Conservation (phyloP, 345 rosid species). For the Capsella bursapastoris region DNA sequence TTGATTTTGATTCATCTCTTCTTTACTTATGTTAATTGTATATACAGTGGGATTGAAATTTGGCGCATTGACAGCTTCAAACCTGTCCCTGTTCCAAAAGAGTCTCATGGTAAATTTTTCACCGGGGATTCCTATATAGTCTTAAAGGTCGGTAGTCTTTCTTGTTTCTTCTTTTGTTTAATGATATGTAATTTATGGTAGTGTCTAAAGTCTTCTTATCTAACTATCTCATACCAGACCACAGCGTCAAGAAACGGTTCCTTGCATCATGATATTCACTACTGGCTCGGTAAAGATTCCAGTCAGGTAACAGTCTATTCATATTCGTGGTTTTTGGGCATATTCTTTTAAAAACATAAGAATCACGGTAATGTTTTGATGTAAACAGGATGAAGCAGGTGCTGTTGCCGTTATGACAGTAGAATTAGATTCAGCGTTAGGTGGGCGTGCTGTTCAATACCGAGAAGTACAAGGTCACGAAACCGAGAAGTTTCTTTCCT, state of each 20-base stretch:
- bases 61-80: slow-evolving; percentile 91
- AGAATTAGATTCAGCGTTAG: slow-evolving; percentile 97
- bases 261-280: slow-evolving; percentile 82
- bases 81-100: slow-evolving; percentile 68
- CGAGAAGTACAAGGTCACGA: slow-evolving; percentile 98
- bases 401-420: slow-evolving; percentile 86
- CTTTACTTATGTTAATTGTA: slow-evolving; percentile 42
- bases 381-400: slow-evolving; percentile 92
- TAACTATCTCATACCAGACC: slow-evolving; percentile 54
- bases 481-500: slow-evolving; percentile 90
- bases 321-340: not conserved
- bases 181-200: not conserved
- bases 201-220: slow-evolving; percentile 3
- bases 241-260: slow-evolving; percentile 74
- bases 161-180: slow-evolving; percentile 8
- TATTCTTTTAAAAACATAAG: not conserved
- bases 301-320: slow-evolving; percentile 58
- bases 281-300: slow-evolving; percentile 95
- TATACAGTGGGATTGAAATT: slow-evolving; percentile 81
- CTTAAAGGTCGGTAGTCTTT: slow-evolving; percentile 65
- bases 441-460: slow-evolving; percentile 99
- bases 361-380: slow-evolving; percentile 39
- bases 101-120: slow-evolving; percentile 83
- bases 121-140: slow-evolving; percentile 90
- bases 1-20: slow-evolving; percentile 24